Base-by-base conservation (phyloP, 129 eudicot species). In the Kitagawia praeruptora region DNA sequence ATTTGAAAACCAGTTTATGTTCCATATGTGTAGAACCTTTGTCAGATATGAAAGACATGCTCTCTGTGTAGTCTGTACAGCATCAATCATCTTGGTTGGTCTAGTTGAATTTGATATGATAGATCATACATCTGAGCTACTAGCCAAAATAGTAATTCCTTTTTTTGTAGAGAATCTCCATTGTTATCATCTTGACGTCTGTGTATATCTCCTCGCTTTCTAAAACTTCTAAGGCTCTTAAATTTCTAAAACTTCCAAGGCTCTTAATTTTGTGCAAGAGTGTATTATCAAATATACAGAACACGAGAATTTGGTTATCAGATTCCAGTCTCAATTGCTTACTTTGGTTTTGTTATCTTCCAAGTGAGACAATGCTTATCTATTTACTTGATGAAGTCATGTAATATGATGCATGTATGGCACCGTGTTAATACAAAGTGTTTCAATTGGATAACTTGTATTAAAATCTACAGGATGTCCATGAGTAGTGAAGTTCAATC, bases 401-500 rank as follows among this genome's bases (percentile, higher is more conserved):
- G 51, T 69, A 46, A 5, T 78, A 27, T 73, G 25, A 5, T 23
- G 47, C 53, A 42, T 78, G 38, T 2, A 13, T 15, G 42, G 12
- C 31, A 71, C 14, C 23, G 47, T 63, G 27, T 47, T 75, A 69
- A 15, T 75, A 63, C 63, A 37, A 74, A 28, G 58, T 48, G 54
- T 80, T 78, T 76, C 51, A 25, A 79, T 34, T 41, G 2, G 25
- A 42, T 73, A 15, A 8, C 5, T 73, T 18, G 27, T 73, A 42
- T 21, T 44, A 46, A 46, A 46, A 46, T 46, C 15, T 46, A 11
- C 2, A 95, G 99, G 80, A 95, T 95, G 97, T 89, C 90, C 37
- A 95, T 92, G 96, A 80, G 85, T 64, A 95, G 94, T 84, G 96
- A 95, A 85, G 90, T 90, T 73, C 97, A 92, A 75, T 95, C 99